Percentiles rank a stretch among this genome's conserved stretches.
These are phyloP conservation scores for Niveomyces coronatus DNA, from an alignment of 2,329 filamentous ascomycete genomes.

Conservation along the genomic window DNA sequence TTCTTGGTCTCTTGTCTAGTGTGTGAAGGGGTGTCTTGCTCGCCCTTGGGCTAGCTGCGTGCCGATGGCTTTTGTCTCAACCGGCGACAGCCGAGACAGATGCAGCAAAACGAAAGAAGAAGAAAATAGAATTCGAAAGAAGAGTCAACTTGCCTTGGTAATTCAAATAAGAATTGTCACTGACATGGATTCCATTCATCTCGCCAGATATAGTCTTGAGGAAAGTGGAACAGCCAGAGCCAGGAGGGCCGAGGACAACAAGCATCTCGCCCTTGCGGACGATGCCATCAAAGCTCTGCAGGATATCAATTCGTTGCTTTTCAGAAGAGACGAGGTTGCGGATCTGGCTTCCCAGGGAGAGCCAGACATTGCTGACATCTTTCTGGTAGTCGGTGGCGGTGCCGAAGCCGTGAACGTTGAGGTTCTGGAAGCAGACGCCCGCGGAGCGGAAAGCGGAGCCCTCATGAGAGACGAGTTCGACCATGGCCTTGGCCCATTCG, in stretches of 20 bases:
- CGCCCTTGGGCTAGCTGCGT: too few species aligned
- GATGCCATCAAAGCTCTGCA: constrained; percentile 53
- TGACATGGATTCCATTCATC: constrained; percentile 64
- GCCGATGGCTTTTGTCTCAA: too few species aligned
- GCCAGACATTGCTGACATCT: constrained; percentile 48
- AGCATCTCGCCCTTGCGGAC: constrained; percentile 61
- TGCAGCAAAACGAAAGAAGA: not conserved
- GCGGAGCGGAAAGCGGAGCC: constrained; percentile 46
- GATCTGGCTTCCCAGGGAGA: constrained; percentile 30
- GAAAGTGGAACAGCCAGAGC: constrained; percentile 65
- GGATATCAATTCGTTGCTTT: constrained; percentile 51
- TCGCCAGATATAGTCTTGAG: constrained; percentile 73
- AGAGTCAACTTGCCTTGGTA: constrained; percentile 49
- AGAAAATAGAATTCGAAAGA: not conserved
- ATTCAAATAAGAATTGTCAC: constrained; percentile 60
- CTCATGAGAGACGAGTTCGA: constrained; percentile 35
- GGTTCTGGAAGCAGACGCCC: constrained; percentile 52
- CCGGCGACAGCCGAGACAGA: too few species aligned
- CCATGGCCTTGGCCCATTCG: constrained; percentile 46
- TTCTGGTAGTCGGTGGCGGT: constrained; percentile 58
- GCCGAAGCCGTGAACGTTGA: constrained; percentile 60
- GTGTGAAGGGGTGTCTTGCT: too few species aligned
- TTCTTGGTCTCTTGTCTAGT: not conserved
- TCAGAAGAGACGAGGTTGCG: constrained; percentile 42
- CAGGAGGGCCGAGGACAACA: constrained; percentile 59